phyloP scores from a whole-genome alignment of 805 yeast genomes.

The Metschnikowia santaceciliae region DNA sequence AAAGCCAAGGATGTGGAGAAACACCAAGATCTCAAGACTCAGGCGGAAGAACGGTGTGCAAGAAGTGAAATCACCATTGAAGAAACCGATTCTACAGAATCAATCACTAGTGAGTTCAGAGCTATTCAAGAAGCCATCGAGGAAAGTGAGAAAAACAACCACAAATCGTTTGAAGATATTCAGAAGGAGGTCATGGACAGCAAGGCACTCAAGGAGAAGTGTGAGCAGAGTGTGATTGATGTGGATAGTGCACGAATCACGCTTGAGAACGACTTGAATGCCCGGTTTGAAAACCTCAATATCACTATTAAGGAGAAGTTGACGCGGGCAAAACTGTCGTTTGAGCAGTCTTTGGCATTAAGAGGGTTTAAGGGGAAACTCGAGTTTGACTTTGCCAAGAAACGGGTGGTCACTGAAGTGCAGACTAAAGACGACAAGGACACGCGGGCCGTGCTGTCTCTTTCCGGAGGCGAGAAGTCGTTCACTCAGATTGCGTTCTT shows the following conservation, averaged over 20 bases:
- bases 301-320: constrained; percentile 30
- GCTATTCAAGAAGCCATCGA: constrained; percentile 44
- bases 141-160: constrained; percentile 50
- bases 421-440: constrained; percentile 57
- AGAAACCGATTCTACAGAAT: constrained; percentile 41
- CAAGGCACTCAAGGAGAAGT: constrained; percentile 40
- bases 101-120: constrained; percentile 47
- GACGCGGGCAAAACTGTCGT: constrained; percentile 36
- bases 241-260: constrained; percentile 25
- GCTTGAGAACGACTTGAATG: constrained; percentile 28
- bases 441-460: constrained; percentile 68
- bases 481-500: constrained; percentile 86
- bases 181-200: constrained; percentile 43
- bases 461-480: constrained; percentile 97
- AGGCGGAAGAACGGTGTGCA: constrained; percentile 42
- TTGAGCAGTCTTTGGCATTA: constrained; percentile 54
- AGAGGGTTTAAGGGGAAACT: constrained; percentile 76
- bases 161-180: constrained; percentile 54
- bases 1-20: constrained; percentile 11
- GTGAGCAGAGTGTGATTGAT: constrained; percentile 37
- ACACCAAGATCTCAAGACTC: constrained; percentile 16
- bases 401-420: constrained; percentile 53
- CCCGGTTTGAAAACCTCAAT: constrained; percentile 30
- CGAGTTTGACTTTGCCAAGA: constrained; percentile 52
- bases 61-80: constrained; percentile 42